Percentiles rank a stretch among this genome's conserved stretches.
Conservation (phyloP, 2,329 filamentous ascomycete species). For the Coniella vitis region DNA sequence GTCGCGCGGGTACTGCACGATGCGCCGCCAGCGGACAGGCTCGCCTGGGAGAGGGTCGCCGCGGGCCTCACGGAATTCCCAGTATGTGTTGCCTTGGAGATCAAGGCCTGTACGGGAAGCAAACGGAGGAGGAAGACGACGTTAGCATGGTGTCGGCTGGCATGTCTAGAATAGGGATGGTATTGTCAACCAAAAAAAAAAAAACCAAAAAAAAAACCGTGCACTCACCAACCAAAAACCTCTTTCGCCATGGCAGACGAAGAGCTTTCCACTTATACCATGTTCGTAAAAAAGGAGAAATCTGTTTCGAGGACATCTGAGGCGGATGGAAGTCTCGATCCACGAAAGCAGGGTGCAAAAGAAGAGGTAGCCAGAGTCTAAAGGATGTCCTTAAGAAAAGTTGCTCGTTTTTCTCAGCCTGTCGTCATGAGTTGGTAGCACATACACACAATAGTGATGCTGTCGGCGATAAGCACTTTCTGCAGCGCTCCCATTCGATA, state of each 20-base stretch:
- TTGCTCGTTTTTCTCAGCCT: neutral
- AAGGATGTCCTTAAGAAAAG: neutral
- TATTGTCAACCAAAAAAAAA: too few species aligned
- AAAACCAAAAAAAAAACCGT: too few species aligned
- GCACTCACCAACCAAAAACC: constrained; percentile 52
- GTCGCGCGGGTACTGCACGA: constrained; percentile 50
- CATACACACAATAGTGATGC: neutral
- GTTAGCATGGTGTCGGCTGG: neutral
- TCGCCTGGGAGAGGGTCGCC: constrained; percentile 24
- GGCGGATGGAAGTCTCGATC: neutral
- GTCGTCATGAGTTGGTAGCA: neutral
- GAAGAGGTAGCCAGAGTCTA: neutral
- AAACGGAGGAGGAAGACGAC: neutral
- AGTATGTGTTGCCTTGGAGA: constrained; percentile 61
- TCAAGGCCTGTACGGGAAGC: constrained; percentile 45
- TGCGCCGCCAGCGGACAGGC: constrained; percentile 48
- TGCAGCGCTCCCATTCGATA: neutral
- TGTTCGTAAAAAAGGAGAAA: constrained; percentile 31
- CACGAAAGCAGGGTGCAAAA: neutral
- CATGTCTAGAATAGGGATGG: neutral
- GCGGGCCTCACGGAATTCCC: constrained; percentile 54
- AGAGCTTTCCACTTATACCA: constrained; percentile 60
- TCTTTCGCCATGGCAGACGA: constrained; percentile 56
- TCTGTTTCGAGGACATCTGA: constrained; percentile 29
- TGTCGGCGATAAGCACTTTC: neutral